Percentiles rank a stretch among this genome's conserved stretches.
Evolutionary conservation across 495 filamentous ascomycete genomes (phyloP).

Genomic region (Coniosporium apollinis): DNA sequence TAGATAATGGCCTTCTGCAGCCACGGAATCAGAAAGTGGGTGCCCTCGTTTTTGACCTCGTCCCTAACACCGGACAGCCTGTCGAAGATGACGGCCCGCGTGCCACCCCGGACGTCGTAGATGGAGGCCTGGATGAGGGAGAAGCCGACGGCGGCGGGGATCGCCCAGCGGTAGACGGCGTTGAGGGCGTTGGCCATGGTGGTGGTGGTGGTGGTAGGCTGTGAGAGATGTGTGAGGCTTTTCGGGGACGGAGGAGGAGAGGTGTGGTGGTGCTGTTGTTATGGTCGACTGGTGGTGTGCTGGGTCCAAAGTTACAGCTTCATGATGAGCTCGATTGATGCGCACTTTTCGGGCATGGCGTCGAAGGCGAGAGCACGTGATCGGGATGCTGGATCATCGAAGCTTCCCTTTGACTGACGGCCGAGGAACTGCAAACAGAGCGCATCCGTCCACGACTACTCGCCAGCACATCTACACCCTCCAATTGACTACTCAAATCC

Average conservation of each 20-base stretch:
- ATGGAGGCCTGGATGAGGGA: constrained; percentile 55
- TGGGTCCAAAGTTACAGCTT: too few relatives aligned
- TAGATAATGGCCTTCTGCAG: constrained; percentile 88
- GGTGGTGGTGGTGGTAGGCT: constrained; percentile 9
- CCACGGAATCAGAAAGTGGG: constrained; percentile 94
- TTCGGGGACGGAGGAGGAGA: constrained; percentile 4
- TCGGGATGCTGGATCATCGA: too few relatives aligned
- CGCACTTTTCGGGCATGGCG: too few relatives aligned
- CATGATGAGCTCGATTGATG: too few relatives aligned
- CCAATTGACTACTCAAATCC: constrained; percentile 5
- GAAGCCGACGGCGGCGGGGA: constrained; percentile 50
- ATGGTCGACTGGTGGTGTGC: background rate
- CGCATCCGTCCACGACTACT: background rate
- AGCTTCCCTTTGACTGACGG: too few relatives aligned
- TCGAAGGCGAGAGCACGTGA: too few relatives aligned
- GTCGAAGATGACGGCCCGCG: constrained; percentile 96
- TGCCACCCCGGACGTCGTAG: constrained; percentile 93
- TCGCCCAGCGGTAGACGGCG: constrained; percentile 48
- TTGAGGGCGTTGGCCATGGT: constrained; percentile 47
- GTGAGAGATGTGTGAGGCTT: constrained; percentile 4
- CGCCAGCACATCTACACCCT: constrained; percentile 12
- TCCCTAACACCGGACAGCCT: constrained; percentile 83
- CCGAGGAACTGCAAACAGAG: background rate
- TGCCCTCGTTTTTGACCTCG: constrained; percentile 83
- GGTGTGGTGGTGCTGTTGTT: constrained; percentile 4